These are phyloP conservation scores for Penicillium arizonense DNA, from an alignment of 495 filamentous ascomycete species.

Conservation along the genomic window DNA sequence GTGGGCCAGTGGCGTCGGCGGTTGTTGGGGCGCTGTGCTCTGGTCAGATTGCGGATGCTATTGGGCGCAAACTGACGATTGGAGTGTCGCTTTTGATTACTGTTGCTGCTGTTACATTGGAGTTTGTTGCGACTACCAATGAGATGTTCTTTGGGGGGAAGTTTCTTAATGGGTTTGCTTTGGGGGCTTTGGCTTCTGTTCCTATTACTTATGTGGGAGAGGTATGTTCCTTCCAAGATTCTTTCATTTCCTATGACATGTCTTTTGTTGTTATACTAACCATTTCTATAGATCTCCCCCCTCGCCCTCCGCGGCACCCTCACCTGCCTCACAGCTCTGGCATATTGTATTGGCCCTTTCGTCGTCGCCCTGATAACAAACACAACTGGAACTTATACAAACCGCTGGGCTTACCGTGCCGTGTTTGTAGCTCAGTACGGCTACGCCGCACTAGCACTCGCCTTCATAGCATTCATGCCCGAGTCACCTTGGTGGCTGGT, in stretches of 20 bases:
- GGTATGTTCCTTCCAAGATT: neutral
- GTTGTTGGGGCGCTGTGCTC: conserved; percentile 17
- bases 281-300: conserved; percentile 16
- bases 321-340: conserved; percentile 20
- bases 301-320: conserved; percentile 28
- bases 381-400: conserved; percentile 12
- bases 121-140: conserved; percentile 26
- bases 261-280: neutral
- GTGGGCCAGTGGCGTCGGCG: conserved; percentile 16
- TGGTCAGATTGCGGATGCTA: conserved; percentile 16
- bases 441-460: conserved; percentile 16
- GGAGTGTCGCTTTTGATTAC: conserved; percentile 18
- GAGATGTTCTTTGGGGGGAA: conserved; percentile 33
- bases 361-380: conserved; percentile 28
- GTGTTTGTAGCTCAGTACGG: conserved; percentile 30
- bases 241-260: neutral
- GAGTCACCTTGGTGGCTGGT: conserved; percentile 25
- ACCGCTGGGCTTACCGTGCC: conserved; percentile 32
- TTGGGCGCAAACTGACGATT: conserved; percentile 13
- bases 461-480: conserved; percentile 16
- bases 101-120: conserved; percentile 22
- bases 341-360: conserved; percentile 28
- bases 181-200: conserved; percentile 22
- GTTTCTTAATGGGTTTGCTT: conserved; percentile 30
- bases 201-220: conserved; percentile 31